Conservation (phyloP, 805 yeast species). For the Saitoella complicata region DNA sequence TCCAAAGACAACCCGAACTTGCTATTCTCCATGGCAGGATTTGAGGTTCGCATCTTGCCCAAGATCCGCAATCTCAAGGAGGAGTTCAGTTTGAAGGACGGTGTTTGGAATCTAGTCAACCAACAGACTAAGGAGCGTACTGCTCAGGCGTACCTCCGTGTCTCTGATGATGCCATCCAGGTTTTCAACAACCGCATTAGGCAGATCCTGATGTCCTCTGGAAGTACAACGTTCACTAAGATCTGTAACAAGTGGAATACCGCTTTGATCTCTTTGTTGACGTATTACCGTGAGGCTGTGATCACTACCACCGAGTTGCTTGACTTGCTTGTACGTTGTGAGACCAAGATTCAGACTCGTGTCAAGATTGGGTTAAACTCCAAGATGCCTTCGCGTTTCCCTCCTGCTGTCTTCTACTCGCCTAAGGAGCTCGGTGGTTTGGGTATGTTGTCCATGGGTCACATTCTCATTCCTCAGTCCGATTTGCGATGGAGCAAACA, state of each 20-base stretch:
- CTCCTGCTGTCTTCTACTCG: slow-evolving; percentile 96
- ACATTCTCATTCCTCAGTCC: slow-evolving; percentile 82
- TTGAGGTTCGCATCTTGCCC: slow-evolving; percentile 81
- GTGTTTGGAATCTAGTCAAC: slow-evolving; percentile 78
- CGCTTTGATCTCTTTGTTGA: slow-evolving; percentile 65
- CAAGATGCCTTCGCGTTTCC: slow-evolving; percentile 96
- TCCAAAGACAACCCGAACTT: slow-evolving; percentile 81
- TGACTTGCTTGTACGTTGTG: slow-evolving; percentile 75
- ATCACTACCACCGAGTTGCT: slow-evolving; percentile 63
- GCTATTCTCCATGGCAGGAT: slow-evolving; percentile 83
- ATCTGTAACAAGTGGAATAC: slow-evolving; percentile 95
- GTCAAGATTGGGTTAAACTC: slow-evolving; percentile 91
- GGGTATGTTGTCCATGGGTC: slow-evolving; percentile 96
- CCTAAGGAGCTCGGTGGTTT: slow-evolving; percentile 95
- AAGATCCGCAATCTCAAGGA: slow-evolving; percentile 40
- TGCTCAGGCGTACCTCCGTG: slow-evolving; percentile 75
- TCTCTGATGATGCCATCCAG: slow-evolving; percentile 63
- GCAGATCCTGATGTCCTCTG: slow-evolving; percentile 86
- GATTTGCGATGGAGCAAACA: slow-evolving; percentile 84
- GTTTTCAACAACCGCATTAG: slow-evolving; percentile 70
- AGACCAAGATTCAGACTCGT: slow-evolving; percentile 82
- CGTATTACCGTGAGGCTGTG: slow-evolving; percentile 88
- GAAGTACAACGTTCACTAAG: slow-evolving; percentile 87
- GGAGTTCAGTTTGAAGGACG: slow-evolving; percentile 45
- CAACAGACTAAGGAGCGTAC: slow-evolving; percentile 64